Evolutionary conservation across 441 rosid genomes (phyloP).

Genomic region (Gossypium aridum): DNA sequence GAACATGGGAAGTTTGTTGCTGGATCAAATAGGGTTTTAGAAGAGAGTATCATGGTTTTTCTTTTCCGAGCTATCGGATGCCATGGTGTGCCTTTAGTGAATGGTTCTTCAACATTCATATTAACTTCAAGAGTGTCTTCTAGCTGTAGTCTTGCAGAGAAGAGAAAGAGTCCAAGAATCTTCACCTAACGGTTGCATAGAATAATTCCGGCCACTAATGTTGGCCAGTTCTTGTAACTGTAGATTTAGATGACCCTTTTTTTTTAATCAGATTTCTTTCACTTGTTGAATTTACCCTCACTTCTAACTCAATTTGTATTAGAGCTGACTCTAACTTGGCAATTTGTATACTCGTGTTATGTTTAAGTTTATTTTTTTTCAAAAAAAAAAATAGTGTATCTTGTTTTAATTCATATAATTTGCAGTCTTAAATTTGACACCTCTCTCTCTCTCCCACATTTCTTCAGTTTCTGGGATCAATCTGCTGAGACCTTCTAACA

Average conservation of each 20-base stretch:
- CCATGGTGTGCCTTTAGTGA: not conserved
- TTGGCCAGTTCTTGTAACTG: slow-evolving; percentile 17
- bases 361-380: not conserved
- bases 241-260: slow-evolving; percentile 8
- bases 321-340: too few species aligned
- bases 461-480: too few species aligned
- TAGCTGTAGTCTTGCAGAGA: not conserved
- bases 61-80: not conserved
- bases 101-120: not conserved
- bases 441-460: too few species aligned
- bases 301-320: not conserved
- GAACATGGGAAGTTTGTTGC: not conserved
- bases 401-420: too few species aligned
- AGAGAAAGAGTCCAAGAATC: not conserved
- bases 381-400: too few species aligned
- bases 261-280: not conserved
- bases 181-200: not conserved
- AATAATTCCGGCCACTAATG: too few species aligned
- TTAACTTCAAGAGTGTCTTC: not conserved
- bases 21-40: not conserved
- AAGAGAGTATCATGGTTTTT: not conserved
- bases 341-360: not conserved
- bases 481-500: too few species aligned
- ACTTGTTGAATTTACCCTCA: not conserved
- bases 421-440: too few species aligned